Percentiles rank a stretch among this genome's conserved stretches.
Evolutionary conservation across 2,329 filamentous ascomycete species (phyloP).

Genomic region (Sporothrix schenckii): DNA sequence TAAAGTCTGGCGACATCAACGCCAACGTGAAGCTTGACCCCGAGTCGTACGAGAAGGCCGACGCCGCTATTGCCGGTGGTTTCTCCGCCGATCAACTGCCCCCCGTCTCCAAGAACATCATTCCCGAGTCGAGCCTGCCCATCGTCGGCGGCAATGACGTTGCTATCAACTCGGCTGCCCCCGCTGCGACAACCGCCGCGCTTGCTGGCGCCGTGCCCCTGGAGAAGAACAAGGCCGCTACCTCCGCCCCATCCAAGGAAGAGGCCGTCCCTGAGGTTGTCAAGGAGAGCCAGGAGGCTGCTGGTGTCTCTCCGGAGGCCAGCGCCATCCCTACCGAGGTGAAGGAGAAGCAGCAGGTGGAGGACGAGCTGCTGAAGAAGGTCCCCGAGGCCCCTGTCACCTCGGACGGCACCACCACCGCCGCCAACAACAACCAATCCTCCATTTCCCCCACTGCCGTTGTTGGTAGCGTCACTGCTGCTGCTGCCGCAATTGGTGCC

Average conservation of each 20-base stretch:
- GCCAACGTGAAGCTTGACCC: conserved; percentile 76
- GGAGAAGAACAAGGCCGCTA: conserved; percentile 50
- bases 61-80: conserved; percentile 61
- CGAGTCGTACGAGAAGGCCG: conserved; percentile 82
- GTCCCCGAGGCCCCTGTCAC: conserved; percentile 63
- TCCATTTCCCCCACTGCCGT: conserved; percentile 23
- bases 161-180: conserved; percentile 56
- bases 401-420: conserved; percentile 57
- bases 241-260: neutral
- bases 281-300: conserved; percentile 71
- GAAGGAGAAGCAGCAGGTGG: conserved; percentile 69
- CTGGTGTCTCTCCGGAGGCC: conserved; percentile 66
- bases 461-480: conserved; percentile 42
- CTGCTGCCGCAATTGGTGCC: conserved; percentile 45
- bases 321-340: conserved; percentile 67
- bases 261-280: conserved; percentile 59
- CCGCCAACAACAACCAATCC: conserved; percentile 46
- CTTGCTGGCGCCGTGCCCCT: conserved; percentile 70
- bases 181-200: conserved; percentile 67
- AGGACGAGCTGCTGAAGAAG: conserved; percentile 70
- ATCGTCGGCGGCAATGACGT: conserved; percentile 53
- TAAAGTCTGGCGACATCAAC: conserved; percentile 70
- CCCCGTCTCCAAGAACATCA: conserved; percentile 63
- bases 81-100: conserved; percentile 54
- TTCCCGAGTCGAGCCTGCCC: conserved; percentile 81